Evolutionary conservation across 1,284 basidiomycete genomes (phyloP).

Genomic region (Cryptococcus sp.): DNA sequence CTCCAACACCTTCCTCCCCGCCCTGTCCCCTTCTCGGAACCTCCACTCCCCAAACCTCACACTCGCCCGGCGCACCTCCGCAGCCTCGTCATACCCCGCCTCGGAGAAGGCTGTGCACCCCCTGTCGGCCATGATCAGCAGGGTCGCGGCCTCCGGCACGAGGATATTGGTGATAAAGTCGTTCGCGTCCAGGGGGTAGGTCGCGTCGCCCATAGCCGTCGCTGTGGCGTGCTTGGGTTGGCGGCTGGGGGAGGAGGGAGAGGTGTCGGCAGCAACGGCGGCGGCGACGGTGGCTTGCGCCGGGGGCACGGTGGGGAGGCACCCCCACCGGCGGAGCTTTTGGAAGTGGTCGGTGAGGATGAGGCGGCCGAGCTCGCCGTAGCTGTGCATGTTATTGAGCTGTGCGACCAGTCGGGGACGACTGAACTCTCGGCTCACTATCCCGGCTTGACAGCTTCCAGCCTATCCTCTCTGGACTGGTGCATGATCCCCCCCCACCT

Average conservation of each 20-base stretch:
- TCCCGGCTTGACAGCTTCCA: slow-evolving; percentile 27
- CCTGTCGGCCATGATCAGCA: slow-evolving; percentile 41
- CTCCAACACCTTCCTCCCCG: slow-evolving; percentile 3
- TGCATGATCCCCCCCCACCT: slow-evolving; percentile 20
- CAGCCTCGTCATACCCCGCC: slow-evolving; percentile 6
- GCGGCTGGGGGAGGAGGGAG: background rate
- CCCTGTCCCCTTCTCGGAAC: slow-evolving; percentile 10
- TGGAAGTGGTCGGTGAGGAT: slow-evolving; percentile 35
- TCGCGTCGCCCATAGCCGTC: background rate
- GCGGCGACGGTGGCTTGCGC: background rate
- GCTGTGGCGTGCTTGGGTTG: no score
- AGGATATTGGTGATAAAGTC: slow-evolving; percentile 42
- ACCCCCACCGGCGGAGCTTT: slow-evolving; percentile 27
- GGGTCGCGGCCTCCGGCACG: slow-evolving; percentile 39
- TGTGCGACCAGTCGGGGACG: background rate
- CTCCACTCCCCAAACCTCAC: slow-evolving; percentile 31
- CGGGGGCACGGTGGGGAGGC: slow-evolving; percentile 8
- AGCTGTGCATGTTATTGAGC: slow-evolving; percentile 20
- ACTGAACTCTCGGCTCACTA: slow-evolving; percentile 37
- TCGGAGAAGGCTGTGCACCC: slow-evolving; percentile 6
- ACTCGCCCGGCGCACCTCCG: slow-evolving; percentile 25
- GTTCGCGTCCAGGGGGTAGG: slow-evolving; percentile 24
- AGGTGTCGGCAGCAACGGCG: slow-evolving; percentile 6
- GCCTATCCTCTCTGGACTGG: slow-evolving; percentile 19
- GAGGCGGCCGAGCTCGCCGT: slow-evolving; percentile 37